phyloP scores from a whole-genome alignment of 495 filamentous ascomycete species.

The Talaromyces adpressus region DNA sequence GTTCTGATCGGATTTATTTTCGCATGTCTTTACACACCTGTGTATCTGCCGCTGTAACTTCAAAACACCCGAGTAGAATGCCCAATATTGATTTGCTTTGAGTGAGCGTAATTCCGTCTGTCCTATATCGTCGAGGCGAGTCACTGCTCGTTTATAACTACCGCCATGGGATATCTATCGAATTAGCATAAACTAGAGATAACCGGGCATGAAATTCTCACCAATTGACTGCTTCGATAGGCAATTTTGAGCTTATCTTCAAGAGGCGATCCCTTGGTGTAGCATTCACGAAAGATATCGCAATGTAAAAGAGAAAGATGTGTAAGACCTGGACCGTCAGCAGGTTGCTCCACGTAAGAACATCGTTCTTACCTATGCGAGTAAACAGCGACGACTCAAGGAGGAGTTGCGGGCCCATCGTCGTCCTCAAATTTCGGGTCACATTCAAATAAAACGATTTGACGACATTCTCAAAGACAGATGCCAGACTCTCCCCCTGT shows the following conservation, averaged over 20 bases:
- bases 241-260: conserved; percentile 69
- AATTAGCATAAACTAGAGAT: conserved; percentile 12
- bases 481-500: conserved; percentile 72
- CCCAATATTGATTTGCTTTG: conserved; percentile 75
- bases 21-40: conserved; percentile 26
- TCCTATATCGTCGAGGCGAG: conserved; percentile 58
- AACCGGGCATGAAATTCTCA: conserved; percentile 21
- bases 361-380: conserved; percentile 54
- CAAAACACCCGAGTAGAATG: conserved; percentile 62
- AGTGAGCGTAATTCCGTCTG: conserved; percentile 62
- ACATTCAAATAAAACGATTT: conserved; percentile 78
- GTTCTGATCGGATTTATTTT: conserved; percentile 15
- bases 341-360: background rate
- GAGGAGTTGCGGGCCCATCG: conserved; percentile 65
- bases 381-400: conserved; percentile 68
- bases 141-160: conserved; percentile 62
- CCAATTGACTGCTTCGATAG: conserved; percentile 51
- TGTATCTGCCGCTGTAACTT: conserved; percentile 65
- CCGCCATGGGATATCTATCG: conserved; percentile 54
- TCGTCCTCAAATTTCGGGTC: conserved; percentile 62
- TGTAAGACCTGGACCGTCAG: conserved; percentile 40
- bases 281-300: conserved; percentile 72
- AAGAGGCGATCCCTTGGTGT: conserved; percentile 54
- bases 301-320: conserved; percentile 61
- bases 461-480: conserved; percentile 68